Evolutionary conservation across 441 rosid species (phyloP).

Genomic region (Syzygium malaccense): DNA sequence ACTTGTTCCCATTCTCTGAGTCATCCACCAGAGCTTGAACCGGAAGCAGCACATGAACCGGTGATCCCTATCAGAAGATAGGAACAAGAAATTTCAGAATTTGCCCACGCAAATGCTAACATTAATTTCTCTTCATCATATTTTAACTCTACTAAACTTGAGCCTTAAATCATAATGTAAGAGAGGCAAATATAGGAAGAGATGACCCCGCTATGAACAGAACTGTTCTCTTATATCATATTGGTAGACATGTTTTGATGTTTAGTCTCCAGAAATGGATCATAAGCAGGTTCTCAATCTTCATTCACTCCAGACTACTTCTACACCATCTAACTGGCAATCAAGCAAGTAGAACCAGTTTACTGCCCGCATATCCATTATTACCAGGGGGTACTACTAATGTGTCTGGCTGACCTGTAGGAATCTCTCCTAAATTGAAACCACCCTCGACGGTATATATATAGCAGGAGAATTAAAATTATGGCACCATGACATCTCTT

Average conservation of each 20-base stretch:
- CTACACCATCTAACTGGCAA: not conserved
- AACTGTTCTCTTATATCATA: not conserved
- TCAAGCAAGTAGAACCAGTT: not conserved
- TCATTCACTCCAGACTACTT: not conserved
- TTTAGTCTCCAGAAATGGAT: not conserved
- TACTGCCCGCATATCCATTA: not conserved
- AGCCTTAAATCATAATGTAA: not conserved
- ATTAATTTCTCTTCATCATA: not conserved
- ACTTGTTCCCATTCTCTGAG: conserved; percentile 90
- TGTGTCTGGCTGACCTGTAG: not conserved
- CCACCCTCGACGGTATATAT: not conserved
- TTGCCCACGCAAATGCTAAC: not conserved
- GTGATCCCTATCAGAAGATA: conserved; percentile 46
- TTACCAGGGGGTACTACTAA: not conserved
- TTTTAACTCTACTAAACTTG: not conserved
- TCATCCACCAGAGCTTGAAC: conserved; percentile 99
- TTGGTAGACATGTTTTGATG: not conserved
- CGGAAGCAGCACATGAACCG: conserved; percentile 85
- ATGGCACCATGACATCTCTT: not conserved
- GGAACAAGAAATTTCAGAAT: not conserved
- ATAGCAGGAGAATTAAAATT: not conserved
- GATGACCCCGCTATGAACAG: not conserved
- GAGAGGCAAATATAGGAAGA: not conserved
- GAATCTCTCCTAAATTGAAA: not conserved
- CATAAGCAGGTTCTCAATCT: not conserved